These are phyloP conservation scores for Puccinia brachypodii DNA, from an alignment of 1,284 basidiomycete genomes.

Conservation along the genomic window DNA sequence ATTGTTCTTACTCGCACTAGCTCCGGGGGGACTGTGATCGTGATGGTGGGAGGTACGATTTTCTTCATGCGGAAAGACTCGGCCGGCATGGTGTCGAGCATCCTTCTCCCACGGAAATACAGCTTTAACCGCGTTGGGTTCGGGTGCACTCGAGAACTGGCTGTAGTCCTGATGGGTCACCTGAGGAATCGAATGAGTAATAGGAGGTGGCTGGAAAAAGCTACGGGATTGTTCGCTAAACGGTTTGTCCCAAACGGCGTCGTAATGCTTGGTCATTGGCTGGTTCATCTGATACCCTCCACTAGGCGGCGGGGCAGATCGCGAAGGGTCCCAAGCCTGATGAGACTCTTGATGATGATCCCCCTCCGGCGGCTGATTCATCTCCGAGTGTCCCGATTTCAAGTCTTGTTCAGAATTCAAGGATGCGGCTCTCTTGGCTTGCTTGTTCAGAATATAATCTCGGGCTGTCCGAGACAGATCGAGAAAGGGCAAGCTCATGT, in stretches of 20 bases:
- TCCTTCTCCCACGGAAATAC: constrained; percentile 91
- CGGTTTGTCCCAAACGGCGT: constrained; percentile 62
- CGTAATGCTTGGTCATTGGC: constrained; percentile 59
- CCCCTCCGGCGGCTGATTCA: constrained; percentile 22
- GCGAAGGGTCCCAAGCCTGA: constrained; percentile 60
- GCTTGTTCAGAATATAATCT: neutral
- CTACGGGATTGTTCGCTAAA: constrained; percentile 49
- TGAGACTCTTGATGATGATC: constrained; percentile 33
- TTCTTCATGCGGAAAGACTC: constrained; percentile 68
- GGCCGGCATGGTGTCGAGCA: constrained; percentile 66
- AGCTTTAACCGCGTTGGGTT: constrained; percentile 69
- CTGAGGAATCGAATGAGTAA: constrained; percentile 52
- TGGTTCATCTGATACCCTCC: constrained; percentile 60
- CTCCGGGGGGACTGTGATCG: neutral
- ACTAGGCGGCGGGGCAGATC: constrained; percentile 58
- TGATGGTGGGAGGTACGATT: neutral
- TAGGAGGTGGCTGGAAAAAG: constrained; percentile 67
- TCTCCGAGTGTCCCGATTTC: constrained; percentile 57
- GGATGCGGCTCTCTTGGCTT: neutral
- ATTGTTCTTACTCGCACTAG: neutral
- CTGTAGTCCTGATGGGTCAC: constrained; percentile 60
- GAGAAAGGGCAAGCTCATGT: constrained; percentile 35
- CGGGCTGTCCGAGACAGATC: neutral
- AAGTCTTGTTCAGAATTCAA: constrained; percentile 55
- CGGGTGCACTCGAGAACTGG: constrained; percentile 62